Evolutionary conservation across 805 yeast species (phyloP).

Genomic region (Yarrowia keelungensis): DNA sequence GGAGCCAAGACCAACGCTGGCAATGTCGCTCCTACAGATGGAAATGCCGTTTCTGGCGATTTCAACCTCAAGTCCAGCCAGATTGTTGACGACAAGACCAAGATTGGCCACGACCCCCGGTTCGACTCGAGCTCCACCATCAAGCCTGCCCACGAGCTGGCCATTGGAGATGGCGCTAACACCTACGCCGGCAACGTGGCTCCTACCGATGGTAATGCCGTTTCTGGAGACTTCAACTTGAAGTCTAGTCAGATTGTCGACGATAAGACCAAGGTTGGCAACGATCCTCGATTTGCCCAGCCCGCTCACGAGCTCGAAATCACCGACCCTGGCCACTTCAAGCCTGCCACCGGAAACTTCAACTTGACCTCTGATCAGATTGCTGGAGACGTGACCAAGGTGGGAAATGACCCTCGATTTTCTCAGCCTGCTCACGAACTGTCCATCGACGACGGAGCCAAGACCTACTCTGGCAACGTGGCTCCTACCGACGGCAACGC

Average conservation of each 20-base stretch:
- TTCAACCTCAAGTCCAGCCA: constrained; percentile 14
- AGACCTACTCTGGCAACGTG: not conserved
- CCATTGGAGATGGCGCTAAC: not conserved
- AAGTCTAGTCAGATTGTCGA: constrained; percentile 4
- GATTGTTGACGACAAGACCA: constrained; percentile 3
- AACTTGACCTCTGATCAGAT: constrained; percentile 7
- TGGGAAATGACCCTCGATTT: constrained; percentile 16
- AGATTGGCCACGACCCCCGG: constrained; percentile 9
- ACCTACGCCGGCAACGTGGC: too few relatives aligned
- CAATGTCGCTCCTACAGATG: too few relatives aligned
- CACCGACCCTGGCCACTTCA: not conserved
- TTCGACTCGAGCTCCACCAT: not conserved
- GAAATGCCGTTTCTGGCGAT: too few relatives aligned
- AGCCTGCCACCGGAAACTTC: constrained; percentile 1
- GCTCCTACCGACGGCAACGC: not conserved
- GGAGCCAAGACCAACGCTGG: not conserved
- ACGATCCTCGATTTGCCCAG: constrained; percentile 7
- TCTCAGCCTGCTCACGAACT: constrained; percentile 7
- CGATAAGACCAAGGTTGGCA: not conserved
- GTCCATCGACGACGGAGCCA: not conserved
- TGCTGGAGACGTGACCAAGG: not conserved
- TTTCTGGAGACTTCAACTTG: constrained; percentile 1
- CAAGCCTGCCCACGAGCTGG: constrained; percentile 1
- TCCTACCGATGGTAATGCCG: too few relatives aligned
- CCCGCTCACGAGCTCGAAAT: not conserved